Conservation (phyloP, 768 basidiomycete genomes). For the Hebeloma cylindrosporum region DNA sequence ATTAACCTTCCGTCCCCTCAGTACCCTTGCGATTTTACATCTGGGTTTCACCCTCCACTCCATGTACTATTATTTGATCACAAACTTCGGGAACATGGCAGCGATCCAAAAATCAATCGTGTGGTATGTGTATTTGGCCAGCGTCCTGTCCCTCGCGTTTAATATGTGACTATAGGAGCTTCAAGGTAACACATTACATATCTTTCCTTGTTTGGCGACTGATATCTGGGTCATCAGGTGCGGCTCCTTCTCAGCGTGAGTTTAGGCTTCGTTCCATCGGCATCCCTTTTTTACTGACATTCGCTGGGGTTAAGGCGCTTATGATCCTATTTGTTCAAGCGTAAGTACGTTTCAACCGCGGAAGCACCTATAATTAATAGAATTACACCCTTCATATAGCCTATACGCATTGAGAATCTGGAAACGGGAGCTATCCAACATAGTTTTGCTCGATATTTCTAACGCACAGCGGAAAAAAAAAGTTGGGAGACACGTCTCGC, state of each 20-base stretch:
- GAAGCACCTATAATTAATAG: neutral
- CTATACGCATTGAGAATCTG: constrained; percentile 44
- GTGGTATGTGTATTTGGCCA: constrained; percentile 25
- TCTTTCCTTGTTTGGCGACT: neutral
- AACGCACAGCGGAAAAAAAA: constrained; percentile 11
- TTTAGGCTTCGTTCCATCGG: neutral
- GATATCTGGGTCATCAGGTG: constrained; percentile 7
- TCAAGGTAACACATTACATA: constrained; percentile 6
- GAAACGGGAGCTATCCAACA: constrained; percentile 35
- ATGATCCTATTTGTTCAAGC: constrained; percentile 43
- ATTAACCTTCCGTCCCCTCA: constrained; percentile 8
- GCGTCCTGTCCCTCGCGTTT: neutral
- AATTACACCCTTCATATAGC: constrained; percentile 22
- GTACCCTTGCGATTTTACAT: constrained; percentile 35
- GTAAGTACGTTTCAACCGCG: constrained; percentile 19
- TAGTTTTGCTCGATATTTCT: constrained; percentile 3
- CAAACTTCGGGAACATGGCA: constrained; percentile 29
- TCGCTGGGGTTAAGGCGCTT: constrained; percentile 30
- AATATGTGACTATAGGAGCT: constrained; percentile 18
- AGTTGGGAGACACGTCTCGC: constrained; percentile 15
- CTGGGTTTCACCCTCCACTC: constrained; percentile 31
- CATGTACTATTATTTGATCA: constrained; percentile 35
- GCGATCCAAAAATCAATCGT: constrained; percentile 25
- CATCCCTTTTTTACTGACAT: neutral
- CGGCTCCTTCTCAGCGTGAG: constrained; percentile 40